A percentile compares a stretch with the other conserved stretches of the same genome.
Evolutionary conservation across 768 basidiomycete species (phyloP).

Genomic region (Lactarius trivialis): DNA sequence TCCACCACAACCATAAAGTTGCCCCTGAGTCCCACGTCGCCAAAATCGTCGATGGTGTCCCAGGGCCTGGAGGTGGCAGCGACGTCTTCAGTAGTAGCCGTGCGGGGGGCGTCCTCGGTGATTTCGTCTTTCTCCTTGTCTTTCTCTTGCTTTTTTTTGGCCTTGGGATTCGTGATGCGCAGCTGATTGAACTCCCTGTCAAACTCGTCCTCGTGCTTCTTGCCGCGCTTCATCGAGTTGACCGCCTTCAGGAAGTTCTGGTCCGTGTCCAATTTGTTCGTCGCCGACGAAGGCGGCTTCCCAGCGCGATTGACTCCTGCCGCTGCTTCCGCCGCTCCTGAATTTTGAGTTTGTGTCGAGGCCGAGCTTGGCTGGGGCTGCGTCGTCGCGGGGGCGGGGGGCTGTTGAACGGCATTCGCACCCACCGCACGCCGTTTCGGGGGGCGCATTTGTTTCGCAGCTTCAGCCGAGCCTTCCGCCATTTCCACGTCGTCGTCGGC

Average conservation of each 20-base stretch:
- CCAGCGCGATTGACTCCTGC: background rate
- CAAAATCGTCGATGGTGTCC: conserved; percentile 56
- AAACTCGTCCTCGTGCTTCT: conserved; percentile 57
- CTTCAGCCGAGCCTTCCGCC: background rate
- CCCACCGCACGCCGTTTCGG: conserved; percentile 14
- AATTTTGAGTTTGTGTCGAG: background rate
- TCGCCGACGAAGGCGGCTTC: background rate
- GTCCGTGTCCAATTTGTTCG: conserved; percentile 43
- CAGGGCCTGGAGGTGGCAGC: conserved; percentile 38
- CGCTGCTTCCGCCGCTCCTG: background rate
- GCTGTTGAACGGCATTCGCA: background rate
- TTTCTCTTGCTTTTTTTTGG: conserved; percentile 27
- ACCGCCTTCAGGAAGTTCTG: conserved; percentile 58
- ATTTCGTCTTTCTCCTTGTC: background rate
- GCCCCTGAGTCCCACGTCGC: conserved; percentile 52
- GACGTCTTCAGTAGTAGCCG: conserved; percentile 26
- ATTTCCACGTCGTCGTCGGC: background rate
- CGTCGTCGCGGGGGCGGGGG: background rate
- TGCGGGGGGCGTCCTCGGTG: conserved; percentile 22
- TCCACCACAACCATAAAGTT: conserved; percentile 74
- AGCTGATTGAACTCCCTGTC: conserved; percentile 73
- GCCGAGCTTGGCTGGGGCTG: background rate
- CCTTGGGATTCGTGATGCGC: conserved; percentile 55
- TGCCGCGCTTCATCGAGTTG: conserved; percentile 62
- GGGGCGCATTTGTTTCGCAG: background rate